These are phyloP conservation scores for Pythium guiyangense DNA, from an alignment of 352 stramenopile species.

Conservation along the genomic window DNA sequence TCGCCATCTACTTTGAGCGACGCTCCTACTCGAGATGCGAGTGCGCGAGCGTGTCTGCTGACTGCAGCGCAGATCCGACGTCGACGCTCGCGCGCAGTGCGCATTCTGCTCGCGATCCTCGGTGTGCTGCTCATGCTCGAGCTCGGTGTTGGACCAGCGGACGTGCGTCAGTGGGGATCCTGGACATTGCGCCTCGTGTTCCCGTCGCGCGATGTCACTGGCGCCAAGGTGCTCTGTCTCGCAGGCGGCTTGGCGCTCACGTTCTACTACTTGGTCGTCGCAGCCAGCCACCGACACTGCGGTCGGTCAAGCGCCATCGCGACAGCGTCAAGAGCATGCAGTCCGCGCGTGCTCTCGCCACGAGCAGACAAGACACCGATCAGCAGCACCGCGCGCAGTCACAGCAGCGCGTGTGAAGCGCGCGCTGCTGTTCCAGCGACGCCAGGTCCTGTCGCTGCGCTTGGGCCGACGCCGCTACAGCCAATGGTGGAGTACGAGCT, in stretches of 20 bases:
- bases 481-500: conserved; percentile 13
- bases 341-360: not conserved
- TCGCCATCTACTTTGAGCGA: not conserved
- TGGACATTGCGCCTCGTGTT: conserved; percentile 34
- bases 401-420: not conserved
- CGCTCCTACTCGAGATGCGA: not conserved
- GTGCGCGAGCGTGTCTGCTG: conserved; percentile 1
- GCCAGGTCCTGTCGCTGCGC: not conserved
- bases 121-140: not conserved
- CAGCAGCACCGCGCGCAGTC: not conserved
- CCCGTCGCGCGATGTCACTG: conserved; percentile 40
- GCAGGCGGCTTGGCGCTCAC: conserved; percentile 31
- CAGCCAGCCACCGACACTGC: not conserved
- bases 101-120: conserved; percentile 8
- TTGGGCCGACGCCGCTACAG: conserved; percentile 1
- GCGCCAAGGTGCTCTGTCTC: conserved; percentile 34
- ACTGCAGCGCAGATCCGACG: conserved; percentile 3
- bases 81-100: conserved; percentile 9
- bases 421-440: not conserved
- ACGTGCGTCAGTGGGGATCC: conserved; percentile 15
- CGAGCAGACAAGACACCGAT: not conserved
- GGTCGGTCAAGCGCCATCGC: not conserved
- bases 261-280: conserved; percentile 27
- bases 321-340: not conserved
- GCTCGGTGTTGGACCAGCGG: not conserved